phyloP scores from a whole-genome alignment of 1,284 basidiomycete species.

The Leccinum fuscescens region DNA sequence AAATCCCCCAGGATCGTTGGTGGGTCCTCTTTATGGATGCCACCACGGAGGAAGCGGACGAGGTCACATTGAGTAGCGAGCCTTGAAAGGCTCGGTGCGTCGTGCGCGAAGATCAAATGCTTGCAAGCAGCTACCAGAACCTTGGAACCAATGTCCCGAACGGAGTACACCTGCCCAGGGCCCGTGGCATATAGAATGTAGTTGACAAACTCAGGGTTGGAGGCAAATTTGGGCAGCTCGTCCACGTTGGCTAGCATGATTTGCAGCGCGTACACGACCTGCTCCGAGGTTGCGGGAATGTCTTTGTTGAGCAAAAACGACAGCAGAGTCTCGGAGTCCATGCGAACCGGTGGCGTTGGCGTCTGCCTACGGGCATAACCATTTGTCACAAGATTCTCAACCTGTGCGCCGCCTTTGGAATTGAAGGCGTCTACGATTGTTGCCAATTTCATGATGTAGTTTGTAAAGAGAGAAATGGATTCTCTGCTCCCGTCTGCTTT shows the following conservation, averaged over 20 bases:
- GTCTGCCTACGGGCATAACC: neutral
- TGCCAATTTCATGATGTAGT: constrained; percentile 4
- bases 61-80: constrained; percentile 1
- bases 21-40: neutral
- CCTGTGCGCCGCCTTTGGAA: neutral
- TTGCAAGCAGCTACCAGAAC: constrained; percentile 3
- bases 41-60: neutral
- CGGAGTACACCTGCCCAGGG: constrained; percentile 3
- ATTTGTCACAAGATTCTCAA: neutral
- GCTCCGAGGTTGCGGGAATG: neutral
- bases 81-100: neutral
- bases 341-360: neutral
- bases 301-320: constrained; percentile 7
- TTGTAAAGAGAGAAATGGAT: constrained; percentile 2
- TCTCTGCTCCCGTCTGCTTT: neutral
- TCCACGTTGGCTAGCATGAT: constrained; percentile 4
- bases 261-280: constrained; percentile 4
- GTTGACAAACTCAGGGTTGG: constrained; percentile 7
- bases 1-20: constrained; percentile 1
- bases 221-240: neutral
- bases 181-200: constrained; percentile 7
- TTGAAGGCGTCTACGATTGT: neutral
- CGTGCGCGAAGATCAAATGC: neutral
- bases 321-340: constrained; percentile 4
- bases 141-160: neutral